These are phyloP conservation scores for Coniochaeta prunicola DNA, from an alignment of 2,329 filamentous ascomycete species.

Conservation along the genomic window DNA sequence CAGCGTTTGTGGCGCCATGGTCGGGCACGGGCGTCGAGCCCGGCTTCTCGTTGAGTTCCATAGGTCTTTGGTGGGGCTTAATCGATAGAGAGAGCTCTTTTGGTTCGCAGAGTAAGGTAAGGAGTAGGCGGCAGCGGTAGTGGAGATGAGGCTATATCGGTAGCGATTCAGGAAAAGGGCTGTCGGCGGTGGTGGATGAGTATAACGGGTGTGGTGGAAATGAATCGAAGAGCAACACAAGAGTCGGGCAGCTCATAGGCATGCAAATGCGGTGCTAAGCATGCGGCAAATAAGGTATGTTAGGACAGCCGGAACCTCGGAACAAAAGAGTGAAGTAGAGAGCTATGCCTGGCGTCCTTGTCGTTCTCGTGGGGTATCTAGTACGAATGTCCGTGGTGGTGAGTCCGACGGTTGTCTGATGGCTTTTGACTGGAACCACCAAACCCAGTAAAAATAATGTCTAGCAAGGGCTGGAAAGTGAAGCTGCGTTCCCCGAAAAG, in stretches of 20 bases:
- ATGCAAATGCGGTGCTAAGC: not conserved
- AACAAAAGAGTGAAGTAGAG: not conserved
- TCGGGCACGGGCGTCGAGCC: not conserved
- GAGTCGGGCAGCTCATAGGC: not conserved
- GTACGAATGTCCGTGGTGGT: not conserved
- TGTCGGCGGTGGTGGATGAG: not conserved
- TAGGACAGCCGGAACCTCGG: not conserved
- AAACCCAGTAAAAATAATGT: not conserved
- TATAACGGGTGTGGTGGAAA: not conserved
- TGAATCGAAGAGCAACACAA: not conserved
- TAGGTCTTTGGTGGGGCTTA: not conserved
- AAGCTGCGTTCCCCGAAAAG: not conserved
- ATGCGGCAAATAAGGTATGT: not conserved
- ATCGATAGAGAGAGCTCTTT: not conserved
- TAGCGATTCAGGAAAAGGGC: not conserved
- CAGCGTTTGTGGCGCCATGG: not conserved
- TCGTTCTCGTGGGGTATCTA: not conserved
- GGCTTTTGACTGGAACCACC: not conserved
- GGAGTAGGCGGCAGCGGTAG: not conserved
- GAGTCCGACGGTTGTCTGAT: not conserved
- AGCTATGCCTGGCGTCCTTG: not conserved
- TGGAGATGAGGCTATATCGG: not conserved
- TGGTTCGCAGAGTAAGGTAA: not conserved
- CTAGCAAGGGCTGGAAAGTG: not conserved
- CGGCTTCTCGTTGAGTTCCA: not conserved